These are phyloP conservation scores for Datura wrightii DNA, from an alignment of 257 asterid genomes.

Conservation along the genomic window DNA sequence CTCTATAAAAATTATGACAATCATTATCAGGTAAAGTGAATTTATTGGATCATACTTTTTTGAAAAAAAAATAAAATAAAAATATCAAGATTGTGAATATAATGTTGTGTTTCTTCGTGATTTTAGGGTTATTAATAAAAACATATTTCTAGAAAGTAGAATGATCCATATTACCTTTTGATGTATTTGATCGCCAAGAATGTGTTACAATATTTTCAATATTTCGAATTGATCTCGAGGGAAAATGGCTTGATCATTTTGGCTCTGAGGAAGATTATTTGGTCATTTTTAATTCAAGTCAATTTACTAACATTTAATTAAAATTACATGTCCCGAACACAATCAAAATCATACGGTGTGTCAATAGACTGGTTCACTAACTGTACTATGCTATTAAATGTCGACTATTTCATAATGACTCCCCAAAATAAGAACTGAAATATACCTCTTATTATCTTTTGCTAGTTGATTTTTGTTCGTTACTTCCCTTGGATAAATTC, in stretches of 20 bases:
- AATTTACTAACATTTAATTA: background rate
- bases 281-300: background rate
- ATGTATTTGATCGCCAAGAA: too few species aligned
- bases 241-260: too few species aligned
- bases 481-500: background rate
- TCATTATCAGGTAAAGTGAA: constrained; percentile 14
- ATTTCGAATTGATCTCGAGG: too few species aligned
- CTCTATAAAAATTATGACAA: background rate
- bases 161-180: too few species aligned
- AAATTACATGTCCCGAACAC: background rate
- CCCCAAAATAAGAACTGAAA: background rate
- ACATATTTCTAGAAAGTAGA: too few species aligned
- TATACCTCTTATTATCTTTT: background rate
- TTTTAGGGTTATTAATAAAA: too few species aligned
- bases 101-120: too few species aligned
- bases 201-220: too few species aligned
- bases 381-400: background rate
- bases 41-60: background rate
- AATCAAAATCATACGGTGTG: background rate
- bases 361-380: background rate
- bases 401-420: background rate
- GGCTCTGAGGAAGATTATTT: background rate
- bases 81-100: too few species aligned
- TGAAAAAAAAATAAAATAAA: too few species aligned
- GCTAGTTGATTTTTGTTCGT: background rate